Percentiles rank a stretch among this genome's conserved stretches.
phyloP scores from a whole-genome alignment of 2,329 filamentous ascomycete species.

The Fusarium camptoceras region DNA sequence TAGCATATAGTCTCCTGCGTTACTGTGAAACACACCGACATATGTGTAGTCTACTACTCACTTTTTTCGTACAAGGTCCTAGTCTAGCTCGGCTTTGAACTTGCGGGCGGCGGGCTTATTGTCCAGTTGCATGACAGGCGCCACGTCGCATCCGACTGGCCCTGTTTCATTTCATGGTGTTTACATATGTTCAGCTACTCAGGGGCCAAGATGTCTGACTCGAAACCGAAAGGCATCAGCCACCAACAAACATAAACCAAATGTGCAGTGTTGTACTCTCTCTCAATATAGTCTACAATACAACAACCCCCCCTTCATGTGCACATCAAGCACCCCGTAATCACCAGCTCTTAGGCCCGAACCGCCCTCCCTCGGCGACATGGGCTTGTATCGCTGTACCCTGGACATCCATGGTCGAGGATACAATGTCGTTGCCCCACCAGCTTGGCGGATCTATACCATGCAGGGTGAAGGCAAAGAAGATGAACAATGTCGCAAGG shows the following conservation, averaged over 20 bases:
- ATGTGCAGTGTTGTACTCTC: not conserved
- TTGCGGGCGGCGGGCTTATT: conserved; percentile 18
- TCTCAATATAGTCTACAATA: not conserved
- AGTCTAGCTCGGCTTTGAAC: not conserved
- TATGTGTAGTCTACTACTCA: not conserved
- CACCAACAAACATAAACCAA: conserved; percentile 14
- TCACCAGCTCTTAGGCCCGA: conserved; percentile 70
- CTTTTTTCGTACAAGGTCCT: not conserved
- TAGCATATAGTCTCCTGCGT: not conserved
- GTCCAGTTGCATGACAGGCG: conserved; percentile 8
- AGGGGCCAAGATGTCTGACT: conserved; percentile 4
- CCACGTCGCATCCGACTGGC: conserved; percentile 10
- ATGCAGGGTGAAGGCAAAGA: conserved; percentile 75
- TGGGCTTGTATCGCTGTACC: conserved; percentile 68
- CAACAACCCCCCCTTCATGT: conserved; percentile 1
- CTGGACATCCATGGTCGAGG: conserved; percentile 70
- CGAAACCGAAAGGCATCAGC: conserved; percentile 2
- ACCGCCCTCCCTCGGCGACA: conserved; percentile 66
- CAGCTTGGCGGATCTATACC: conserved; percentile 71
- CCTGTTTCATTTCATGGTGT: not conserved
- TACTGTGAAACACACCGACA: not conserved
- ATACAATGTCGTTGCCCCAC: conserved; percentile 75
- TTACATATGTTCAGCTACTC: not conserved
- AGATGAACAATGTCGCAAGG: conserved; percentile 74
- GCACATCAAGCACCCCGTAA: not conserved